Evolutionary conservation across 2,329 filamentous ascomycete genomes (phyloP).

Genomic region (Colletotrichum sp.): DNA sequence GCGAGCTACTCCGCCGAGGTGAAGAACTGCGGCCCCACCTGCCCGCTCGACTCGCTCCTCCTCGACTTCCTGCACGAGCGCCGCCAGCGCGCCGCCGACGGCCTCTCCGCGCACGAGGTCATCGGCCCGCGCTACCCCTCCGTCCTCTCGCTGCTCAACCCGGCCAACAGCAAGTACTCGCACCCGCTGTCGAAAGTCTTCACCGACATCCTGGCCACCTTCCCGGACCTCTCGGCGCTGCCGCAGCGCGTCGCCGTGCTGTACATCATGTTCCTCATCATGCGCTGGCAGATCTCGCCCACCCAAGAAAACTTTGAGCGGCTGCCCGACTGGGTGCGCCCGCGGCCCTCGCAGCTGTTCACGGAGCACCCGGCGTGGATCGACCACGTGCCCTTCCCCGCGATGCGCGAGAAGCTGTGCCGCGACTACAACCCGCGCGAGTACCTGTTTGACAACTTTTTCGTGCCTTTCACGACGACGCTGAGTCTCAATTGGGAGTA

Average conservation of each 20-base stretch:
- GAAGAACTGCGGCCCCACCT: constrained; percentile 71
- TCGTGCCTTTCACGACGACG: constrained; percentile 80
- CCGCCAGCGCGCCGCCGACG: constrained; percentile 68
- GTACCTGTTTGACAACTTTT: constrained; percentile 80
- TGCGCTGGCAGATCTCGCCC: constrained; percentile 85
- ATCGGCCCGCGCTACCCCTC: constrained; percentile 81
- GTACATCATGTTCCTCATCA: constrained; percentile 85
- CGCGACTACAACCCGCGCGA: constrained; percentile 49
- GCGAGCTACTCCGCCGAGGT: constrained; percentile 41
- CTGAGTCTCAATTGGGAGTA: constrained; percentile 87
- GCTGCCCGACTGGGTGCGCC: constrained; percentile 75
- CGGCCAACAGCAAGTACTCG: constrained; percentile 63
- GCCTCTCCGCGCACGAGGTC: constrained; percentile 67
- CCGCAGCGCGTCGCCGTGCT: constrained; percentile 84
- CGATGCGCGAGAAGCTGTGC: constrained; percentile 73
- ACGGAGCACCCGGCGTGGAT: constrained; percentile 80
- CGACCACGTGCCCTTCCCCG: constrained; percentile 81
- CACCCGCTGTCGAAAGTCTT: constrained; percentile 86
- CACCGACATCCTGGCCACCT: constrained; percentile 84
- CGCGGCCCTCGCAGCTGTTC: constrained; percentile 69
- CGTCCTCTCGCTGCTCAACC: constrained; percentile 79
- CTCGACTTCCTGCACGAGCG: constrained; percentile 79
- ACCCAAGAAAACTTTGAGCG: constrained; percentile 80
- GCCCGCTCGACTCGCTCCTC: constrained; percentile 79
- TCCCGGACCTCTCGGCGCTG: constrained; percentile 77